Base-by-base conservation (phyloP, 139 green algal genomes). In the Chlamydomonas sp. region DNA sequence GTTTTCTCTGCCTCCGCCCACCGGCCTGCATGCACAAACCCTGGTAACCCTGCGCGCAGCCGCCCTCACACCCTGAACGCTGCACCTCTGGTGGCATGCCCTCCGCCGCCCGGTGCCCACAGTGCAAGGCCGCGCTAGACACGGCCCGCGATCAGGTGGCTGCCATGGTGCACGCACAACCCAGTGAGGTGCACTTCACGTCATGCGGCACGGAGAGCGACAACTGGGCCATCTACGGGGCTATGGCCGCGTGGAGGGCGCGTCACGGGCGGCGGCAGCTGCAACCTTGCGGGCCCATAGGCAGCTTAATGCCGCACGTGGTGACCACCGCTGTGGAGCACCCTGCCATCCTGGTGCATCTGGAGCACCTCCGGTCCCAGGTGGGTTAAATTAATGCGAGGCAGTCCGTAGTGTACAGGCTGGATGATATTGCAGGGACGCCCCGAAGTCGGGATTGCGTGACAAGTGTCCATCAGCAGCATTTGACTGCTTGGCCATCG, bases 281-380 rank as follows among this genome's bases (percentile, higher is more conserved):
- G 17, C 59, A 6, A 3, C 73, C 3, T 2, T 18, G 64, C 64
- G 64, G 63, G 7, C 18, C 20, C 15, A 15, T 63, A 60, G 80
- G 80, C 64, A 60, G 2, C 58, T 57, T 49, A 2, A 3, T 89
- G 61, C 94, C 92, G 0, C 96, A 98, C 74, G 88, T 98, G 14
- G 94, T 98, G 3, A 91, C 93, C 0, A 94, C 84, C 9, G 80
- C 59, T 3, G 91, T 98, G 57, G 96, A 98, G 91, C 96, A 98
- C 85, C 95, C 96, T 4, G 96, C 96, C 18, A 87, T 98, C 1
- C 74, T 94, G 8, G 85, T 91, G n/a, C 89, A 85, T 78, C 73
- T 94, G 76, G n/a, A 79, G 17, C 84, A 86, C 61, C 68, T 93
- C 49, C 17, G 60, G 20, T 15, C 83, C 5, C 73, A 84, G 86